Conservation (phyloP, 208 protist genomes). For the Plasmodiophora brassicae region DNA sequence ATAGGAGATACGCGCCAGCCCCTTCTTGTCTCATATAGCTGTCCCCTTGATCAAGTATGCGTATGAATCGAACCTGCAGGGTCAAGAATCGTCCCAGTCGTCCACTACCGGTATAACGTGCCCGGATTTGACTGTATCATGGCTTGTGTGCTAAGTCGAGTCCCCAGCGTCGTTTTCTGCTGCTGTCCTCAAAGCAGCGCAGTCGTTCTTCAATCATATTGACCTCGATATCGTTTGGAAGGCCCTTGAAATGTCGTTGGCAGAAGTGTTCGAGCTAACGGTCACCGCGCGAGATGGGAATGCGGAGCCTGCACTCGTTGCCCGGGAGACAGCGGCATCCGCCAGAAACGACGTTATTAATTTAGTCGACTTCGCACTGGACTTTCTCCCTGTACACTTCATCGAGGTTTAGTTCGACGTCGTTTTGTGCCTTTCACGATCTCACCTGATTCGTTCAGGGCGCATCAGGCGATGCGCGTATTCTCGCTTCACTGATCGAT, state of each 20-base stretch:
- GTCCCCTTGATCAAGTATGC: no score
- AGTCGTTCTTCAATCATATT: conserved; percentile 17
- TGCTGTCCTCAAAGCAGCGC: background rate
- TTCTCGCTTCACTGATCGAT: background rate
- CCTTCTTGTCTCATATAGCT: no score
- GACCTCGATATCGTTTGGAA: background rate
- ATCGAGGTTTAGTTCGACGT: background rate
- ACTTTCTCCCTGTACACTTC: conserved; percentile 24
- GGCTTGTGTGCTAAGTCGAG: no score
- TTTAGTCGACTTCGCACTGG: conserved; percentile 13
- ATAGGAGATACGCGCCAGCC: no score
- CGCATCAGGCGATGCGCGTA: background rate
- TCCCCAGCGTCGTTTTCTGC: no score
- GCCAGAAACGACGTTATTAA: background rate
- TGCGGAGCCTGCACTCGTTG: background rate
- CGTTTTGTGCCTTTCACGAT: no score
- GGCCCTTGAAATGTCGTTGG: no score
- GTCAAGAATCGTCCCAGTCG: no score
- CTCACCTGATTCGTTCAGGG: no score
- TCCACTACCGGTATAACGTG: no score
- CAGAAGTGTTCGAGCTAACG: background rate
- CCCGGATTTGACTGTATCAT: no score
- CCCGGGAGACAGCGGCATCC: background rate
- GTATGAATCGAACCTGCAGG: no score
- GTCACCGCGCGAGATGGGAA: background rate